These are phyloP conservation scores for Ceratobasidium sp. DNA, from an alignment of 1,284 basidiomycete genomes.

Conservation along the genomic window DNA sequence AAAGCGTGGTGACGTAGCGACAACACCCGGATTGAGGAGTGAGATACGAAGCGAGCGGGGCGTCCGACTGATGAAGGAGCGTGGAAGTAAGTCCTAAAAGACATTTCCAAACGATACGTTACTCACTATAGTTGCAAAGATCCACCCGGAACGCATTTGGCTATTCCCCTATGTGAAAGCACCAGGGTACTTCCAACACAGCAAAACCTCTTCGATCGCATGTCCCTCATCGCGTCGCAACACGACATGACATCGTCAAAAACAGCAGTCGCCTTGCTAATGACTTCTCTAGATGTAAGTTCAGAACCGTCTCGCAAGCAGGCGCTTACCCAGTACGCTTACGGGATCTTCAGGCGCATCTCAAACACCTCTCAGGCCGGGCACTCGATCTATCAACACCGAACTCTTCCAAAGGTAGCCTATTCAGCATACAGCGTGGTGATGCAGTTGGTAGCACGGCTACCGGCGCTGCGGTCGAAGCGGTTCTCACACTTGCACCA, in stretches of 20 bases:
- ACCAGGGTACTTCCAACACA: slow-evolving; percentile 70
- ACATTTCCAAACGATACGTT: slow-evolving; percentile 2
- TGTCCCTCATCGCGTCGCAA: slow-evolving; percentile 81
- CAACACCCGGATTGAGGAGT: slow-evolving; percentile 54
- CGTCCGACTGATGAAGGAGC: slow-evolving; percentile 35
- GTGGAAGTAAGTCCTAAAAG: slow-evolving; percentile 32
- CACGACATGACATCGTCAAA: slow-evolving; percentile 73
- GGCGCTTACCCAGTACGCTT: background rate
- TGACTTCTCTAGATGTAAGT: slow-evolving; percentile 77
- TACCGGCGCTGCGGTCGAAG: slow-evolving; percentile 70
- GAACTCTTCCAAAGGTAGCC: slow-evolving; percentile 75
- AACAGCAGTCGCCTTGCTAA: slow-evolving; percentile 71
- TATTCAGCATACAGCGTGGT: slow-evolving; percentile 73
- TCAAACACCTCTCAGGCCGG: slow-evolving; percentile 82
- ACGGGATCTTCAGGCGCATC: slow-evolving; percentile 65
- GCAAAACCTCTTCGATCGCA: slow-evolving; percentile 80
- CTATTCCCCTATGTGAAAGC: slow-evolving; percentile 73
- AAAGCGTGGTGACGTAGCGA: slow-evolving; percentile 44
- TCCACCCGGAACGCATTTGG: slow-evolving; percentile 72
- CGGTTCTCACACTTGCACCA: slow-evolving; percentile 78
- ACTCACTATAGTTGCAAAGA: slow-evolving; percentile 56
- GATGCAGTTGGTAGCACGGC: slow-evolving; percentile 55
- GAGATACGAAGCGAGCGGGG: slow-evolving; percentile 48
- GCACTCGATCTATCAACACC: slow-evolving; percentile 70
- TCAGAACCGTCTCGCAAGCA: background rate